A percentile compares a stretch with the other conserved stretches of the same genome.
Evolutionary conservation across 2,329 filamentous ascomycete species (phyloP).

Genomic region (Ophiostoma angusticollis): DNA sequence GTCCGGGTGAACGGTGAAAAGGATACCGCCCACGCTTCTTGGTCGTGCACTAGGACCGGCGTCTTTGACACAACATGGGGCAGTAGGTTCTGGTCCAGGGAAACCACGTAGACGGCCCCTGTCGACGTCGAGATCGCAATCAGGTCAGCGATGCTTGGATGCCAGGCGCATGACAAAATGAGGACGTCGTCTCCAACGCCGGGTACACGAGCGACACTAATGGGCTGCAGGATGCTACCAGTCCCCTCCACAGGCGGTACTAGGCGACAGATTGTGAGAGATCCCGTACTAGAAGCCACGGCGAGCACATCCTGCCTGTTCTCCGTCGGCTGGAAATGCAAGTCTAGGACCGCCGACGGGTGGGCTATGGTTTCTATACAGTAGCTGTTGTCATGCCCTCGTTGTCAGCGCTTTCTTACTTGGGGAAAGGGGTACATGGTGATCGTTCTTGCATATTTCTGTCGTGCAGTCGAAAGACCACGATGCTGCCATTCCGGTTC

Average conservation of each 20-base stretch:
- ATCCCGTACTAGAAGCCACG: constrained; percentile 65
- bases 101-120: constrained; percentile 47
- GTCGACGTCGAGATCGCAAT: constrained; percentile 62
- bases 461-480: constrained; percentile 47
- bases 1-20: constrained; percentile 30
- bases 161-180: constrained; percentile 63
- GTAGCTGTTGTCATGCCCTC: neutral
- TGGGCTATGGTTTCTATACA: constrained; percentile 45
- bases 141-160: constrained; percentile 39
- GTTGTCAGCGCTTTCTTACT: neutral
- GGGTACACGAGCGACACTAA: constrained; percentile 32
- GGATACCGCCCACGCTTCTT: constrained; percentile 65
- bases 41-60: constrained; percentile 34
- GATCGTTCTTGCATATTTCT: constrained; percentile 41
- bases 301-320: constrained; percentile 45
- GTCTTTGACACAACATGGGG: constrained; percentile 22
- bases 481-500: constrained; percentile 58
- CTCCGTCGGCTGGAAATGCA: constrained; percentile 58
- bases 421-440: neutral
- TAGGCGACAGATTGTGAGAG: constrained; percentile 51
- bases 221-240: constrained; percentile 23
- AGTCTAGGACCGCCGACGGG: constrained; percentile 66
- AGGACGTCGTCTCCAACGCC: constrained; percentile 45
- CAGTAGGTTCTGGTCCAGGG: constrained; percentile 29
- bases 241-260: constrained; percentile 22